Percentiles rank a stretch among this genome's conserved stretches.
Conservation (phyloP, 2,329 filamentous ascomycete genomes). For the Ceratocystis variospora region DNA sequence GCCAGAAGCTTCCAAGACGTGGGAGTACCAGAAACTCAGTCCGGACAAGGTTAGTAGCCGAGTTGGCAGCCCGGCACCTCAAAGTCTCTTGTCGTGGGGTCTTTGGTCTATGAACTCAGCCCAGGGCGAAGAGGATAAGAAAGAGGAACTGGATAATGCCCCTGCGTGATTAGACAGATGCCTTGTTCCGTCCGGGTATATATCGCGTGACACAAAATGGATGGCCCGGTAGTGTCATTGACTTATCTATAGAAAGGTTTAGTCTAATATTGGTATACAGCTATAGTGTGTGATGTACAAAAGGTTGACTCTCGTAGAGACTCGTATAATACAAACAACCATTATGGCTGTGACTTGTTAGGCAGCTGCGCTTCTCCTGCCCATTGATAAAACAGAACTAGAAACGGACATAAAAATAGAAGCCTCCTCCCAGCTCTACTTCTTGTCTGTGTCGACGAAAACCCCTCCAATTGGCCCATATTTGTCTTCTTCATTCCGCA, state of each 20-base stretch:
- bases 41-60: neutral
- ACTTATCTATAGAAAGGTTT: neutral
- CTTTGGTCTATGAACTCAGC: neutral
- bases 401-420: no score
- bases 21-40: slow-evolving; percentile 13
- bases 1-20: slow-evolving; percentile 22
- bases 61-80: neutral
- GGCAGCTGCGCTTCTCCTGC: neutral
- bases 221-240: neutral
- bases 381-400: no score
- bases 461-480: no score
- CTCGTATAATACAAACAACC: neutral
- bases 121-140: neutral
- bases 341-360: neutral
- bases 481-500: neutral
- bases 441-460: no score
- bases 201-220: no score
- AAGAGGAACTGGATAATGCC: neutral
- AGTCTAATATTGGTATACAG: neutral
- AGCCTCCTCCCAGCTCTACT: no score
- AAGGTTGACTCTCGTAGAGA: neutral
- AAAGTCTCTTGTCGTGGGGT: slow-evolving; percentile 5
- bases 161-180: no score
- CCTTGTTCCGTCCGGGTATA: no score
- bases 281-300: neutral